phyloP scores from a whole-genome alignment of 176 grass and related monocot genomes.

The Carex cristatella region DNA sequence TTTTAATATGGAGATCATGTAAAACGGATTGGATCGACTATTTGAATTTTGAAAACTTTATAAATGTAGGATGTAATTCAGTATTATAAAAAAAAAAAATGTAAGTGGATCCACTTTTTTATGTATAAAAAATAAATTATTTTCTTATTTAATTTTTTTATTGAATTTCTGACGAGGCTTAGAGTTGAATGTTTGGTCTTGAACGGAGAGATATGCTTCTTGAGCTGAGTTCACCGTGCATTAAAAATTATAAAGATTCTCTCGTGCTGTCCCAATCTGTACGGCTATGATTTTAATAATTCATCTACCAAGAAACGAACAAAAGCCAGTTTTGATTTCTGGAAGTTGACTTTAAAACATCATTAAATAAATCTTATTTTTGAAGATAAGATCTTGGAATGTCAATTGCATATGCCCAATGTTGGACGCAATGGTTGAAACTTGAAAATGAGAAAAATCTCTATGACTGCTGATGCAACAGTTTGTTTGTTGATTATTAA shows the following conservation, averaged over 20 bases:
- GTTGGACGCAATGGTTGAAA: slow-evolving; percentile 16
- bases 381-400: slow-evolving; percentile 12
- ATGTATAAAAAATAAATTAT: neutral
- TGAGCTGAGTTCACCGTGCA: neutral
- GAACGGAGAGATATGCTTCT: neutral
- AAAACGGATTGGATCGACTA: too few relatives aligned
- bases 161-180: neutral
- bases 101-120: too few relatives aligned
- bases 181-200: neutral
- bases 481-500: neutral
- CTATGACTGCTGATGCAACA: neutral
- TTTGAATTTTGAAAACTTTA: too few relatives aligned
- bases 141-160: neutral
- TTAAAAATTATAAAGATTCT: neutral
- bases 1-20: too few relatives aligned
- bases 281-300: neutral
- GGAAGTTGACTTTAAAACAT: neutral
- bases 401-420: slow-evolving; percentile 15
- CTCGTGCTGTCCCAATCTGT: neutral
- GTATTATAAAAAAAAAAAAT: too few relatives aligned
- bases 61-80: too few relatives aligned
- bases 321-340: neutral
- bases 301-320: neutral
- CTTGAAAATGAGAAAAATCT: neutral
- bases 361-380: neutral